phyloP scores from a whole-genome alignment of 768 basidiomycete species.

The Leccinum variicolor region DNA sequence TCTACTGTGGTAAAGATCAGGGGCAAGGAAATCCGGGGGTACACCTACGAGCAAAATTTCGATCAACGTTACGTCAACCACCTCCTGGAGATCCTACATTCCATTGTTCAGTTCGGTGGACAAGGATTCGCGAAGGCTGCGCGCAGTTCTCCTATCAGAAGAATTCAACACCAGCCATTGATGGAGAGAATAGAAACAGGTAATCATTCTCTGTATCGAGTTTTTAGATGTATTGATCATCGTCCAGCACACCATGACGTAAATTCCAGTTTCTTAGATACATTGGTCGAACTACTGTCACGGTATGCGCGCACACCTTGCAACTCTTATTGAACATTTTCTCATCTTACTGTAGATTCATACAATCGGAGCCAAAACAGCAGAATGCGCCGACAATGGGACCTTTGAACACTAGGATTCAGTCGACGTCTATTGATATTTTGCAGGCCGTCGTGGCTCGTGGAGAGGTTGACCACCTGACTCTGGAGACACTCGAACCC shows the following conservation, averaged over 20 bases:
- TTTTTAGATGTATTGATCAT: constrained; percentile 6
- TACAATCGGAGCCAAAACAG: constrained; percentile 73
- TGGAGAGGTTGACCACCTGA: constrained; percentile 66
- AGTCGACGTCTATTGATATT: constrained; percentile 75
- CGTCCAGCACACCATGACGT: constrained; percentile 37
- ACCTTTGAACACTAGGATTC: constrained; percentile 59
- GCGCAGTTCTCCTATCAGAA: constrained; percentile 57
- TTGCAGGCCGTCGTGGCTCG: constrained; percentile 79
- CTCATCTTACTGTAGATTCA: constrained; percentile 44
- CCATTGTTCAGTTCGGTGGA: constrained; percentile 82
- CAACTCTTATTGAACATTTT: background rate
- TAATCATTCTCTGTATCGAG: constrained; percentile 29
- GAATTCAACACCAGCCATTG: constrained; percentile 62
- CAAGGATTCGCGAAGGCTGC: constrained; percentile 82
- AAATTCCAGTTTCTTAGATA: constrained; percentile 73
- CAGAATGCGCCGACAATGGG: constrained; percentile 49
- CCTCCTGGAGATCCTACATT: constrained; percentile 72
- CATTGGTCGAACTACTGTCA: constrained; percentile 67
- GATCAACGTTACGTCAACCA: constrained; percentile 74
- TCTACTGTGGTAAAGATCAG: constrained; percentile 49
- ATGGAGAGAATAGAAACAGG: constrained; percentile 58
- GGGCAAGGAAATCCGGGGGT: constrained; percentile 65
- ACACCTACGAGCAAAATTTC: constrained; percentile 67
- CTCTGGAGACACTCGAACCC: constrained; percentile 65
- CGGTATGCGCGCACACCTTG: constrained; percentile 57